A percentile compares a stretch with the other conserved stretches of the same genome.
Evolutionary conservation across 139 green algal genomes (phyloP).

Genomic region (Desmodesmus armatus): DNA sequence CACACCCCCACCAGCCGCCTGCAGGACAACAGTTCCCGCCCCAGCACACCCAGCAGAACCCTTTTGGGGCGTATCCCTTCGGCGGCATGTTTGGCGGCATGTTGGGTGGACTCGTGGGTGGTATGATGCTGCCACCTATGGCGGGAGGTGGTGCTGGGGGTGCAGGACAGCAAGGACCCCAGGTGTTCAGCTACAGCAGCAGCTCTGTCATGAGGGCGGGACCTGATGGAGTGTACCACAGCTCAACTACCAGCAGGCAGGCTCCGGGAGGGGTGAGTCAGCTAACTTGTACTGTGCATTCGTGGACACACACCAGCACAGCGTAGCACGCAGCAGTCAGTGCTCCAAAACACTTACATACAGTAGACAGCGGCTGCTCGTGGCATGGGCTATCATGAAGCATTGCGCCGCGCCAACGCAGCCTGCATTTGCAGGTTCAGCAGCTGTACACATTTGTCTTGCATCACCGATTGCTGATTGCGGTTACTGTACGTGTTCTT

Average conservation of each 20-base stretch:
- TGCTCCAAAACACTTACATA: not conserved
- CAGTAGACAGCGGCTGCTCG: not conserved
- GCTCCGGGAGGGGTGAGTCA: slow-evolving; percentile 59
- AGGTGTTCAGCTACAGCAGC: slow-evolving; percentile 54
- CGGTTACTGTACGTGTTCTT: not conserved
- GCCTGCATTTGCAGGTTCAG: not conserved
- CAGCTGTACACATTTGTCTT: not conserved
- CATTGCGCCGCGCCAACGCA: not conserved
- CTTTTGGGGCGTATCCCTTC: no score
- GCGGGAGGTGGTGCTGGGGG: not conserved
- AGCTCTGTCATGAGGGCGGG: slow-evolving; percentile 47
- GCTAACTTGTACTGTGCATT: not conserved
- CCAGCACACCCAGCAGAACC: no score
- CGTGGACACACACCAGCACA: not conserved
- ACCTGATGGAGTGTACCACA: slow-evolving; percentile 49
- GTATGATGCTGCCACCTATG: slow-evolving; percentile 33
- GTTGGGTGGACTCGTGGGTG: not conserved
- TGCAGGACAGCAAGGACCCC: no score
- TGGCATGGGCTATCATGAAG: not conserved
- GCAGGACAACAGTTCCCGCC: no score
- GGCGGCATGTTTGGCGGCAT: slow-evolving; percentile 37
- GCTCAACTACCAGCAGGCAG: slow-evolving; percentile 44
- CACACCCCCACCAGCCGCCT: no score
- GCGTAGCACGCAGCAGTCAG: not conserved
- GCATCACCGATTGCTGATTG: not conserved